A percentile compares a stretch with the other conserved stretches of the same genome.
Conservation (phyloP, 139 green algal genomes). For the Eudorina sp. region DNA sequence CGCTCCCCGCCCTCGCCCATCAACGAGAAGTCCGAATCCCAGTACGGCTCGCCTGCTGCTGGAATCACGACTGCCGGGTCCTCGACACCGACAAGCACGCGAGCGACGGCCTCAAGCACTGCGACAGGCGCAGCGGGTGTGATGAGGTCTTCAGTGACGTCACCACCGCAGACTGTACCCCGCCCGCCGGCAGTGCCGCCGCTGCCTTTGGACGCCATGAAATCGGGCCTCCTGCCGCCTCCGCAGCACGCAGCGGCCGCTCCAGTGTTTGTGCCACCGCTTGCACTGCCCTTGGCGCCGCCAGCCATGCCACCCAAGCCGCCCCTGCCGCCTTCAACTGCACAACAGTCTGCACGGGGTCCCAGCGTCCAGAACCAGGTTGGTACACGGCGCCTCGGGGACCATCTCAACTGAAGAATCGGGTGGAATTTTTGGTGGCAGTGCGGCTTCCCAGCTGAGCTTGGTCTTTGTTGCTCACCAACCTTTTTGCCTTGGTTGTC, state of each 20-base stretch:
- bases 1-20: constrained; percentile 57
- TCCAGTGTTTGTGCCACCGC: background rate
- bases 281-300: background rate
- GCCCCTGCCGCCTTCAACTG: background rate
- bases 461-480: too few species aligned
- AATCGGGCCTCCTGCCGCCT: constrained; percentile 10
- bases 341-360: background rate
- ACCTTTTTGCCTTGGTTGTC: too few species aligned
- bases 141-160: background rate
- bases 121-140: background rate
- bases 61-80: background rate
- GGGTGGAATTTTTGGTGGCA: too few species aligned
- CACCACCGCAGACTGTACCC: background rate
- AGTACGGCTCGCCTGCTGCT: background rate
- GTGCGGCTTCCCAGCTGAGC: too few species aligned
- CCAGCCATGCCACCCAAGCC: background rate
- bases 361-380: background rate
- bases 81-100: constrained; percentile 10
- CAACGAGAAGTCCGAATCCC: constrained; percentile 50
- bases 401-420: background rate
- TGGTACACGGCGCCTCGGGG: background rate
- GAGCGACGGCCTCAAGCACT: background rate
- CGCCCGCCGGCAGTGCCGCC: constrained; percentile 15
- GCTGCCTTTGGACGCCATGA: constrained; percentile 34
- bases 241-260: background rate